phyloP scores from a whole-genome alignment of 1,284 basidiomycete genomes.

The Mycena sp. region DNA sequence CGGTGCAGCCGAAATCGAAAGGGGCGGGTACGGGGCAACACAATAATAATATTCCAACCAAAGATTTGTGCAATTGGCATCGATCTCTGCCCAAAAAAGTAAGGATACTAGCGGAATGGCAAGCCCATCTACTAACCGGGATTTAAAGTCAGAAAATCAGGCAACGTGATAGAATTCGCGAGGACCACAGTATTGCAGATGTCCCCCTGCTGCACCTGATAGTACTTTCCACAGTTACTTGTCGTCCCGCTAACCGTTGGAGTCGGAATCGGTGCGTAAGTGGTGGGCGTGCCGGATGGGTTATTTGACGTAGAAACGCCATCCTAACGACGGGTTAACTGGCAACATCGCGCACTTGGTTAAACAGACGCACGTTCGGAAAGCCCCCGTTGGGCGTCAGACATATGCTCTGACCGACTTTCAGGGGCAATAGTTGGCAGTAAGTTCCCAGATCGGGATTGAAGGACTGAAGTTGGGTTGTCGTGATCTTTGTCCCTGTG shows the following conservation, averaged over 20 bases:
- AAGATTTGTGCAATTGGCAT: slow-evolving; percentile 34
- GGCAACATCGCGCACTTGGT: slow-evolving; percentile 18
- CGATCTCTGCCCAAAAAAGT: no score
- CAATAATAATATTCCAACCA: slow-evolving; percentile 34
- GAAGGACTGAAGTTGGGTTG: slow-evolving; percentile 29
- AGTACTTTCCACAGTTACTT: slow-evolving; percentile 32
- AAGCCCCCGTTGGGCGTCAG: slow-evolving; percentile 35
- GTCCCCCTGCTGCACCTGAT: slow-evolving; percentile 31
- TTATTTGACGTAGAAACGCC: slow-evolving; percentile 24
- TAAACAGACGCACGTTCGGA: slow-evolving; percentile 11
- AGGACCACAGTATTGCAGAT: slow-evolving; percentile 31
- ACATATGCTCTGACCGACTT: slow-evolving; percentile 33
- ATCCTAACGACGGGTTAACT: not conserved
- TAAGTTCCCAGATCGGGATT: slow-evolving; percentile 31
- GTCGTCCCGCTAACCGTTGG: slow-evolving; percentile 33
- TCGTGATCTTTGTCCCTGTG: slow-evolving; percentile 27
- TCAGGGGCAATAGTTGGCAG: slow-evolving; percentile 32
- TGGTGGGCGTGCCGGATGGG: slow-evolving; percentile 29
- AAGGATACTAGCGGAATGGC: no score
- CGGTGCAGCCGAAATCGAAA: slow-evolving; percentile 26
- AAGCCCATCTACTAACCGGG: slow-evolving; percentile 24
- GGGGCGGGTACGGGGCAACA: slow-evolving; percentile 35
- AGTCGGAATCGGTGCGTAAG: slow-evolving; percentile 30
- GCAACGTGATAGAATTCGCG: slow-evolving; percentile 28
- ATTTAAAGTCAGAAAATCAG: slow-evolving; percentile 33